Percentiles rank a stretch among this genome's conserved stretches.
Evolutionary conservation across 139 green algal genomes (phyloP).

Genomic region (Raphidocelis subcapitata): DNA sequence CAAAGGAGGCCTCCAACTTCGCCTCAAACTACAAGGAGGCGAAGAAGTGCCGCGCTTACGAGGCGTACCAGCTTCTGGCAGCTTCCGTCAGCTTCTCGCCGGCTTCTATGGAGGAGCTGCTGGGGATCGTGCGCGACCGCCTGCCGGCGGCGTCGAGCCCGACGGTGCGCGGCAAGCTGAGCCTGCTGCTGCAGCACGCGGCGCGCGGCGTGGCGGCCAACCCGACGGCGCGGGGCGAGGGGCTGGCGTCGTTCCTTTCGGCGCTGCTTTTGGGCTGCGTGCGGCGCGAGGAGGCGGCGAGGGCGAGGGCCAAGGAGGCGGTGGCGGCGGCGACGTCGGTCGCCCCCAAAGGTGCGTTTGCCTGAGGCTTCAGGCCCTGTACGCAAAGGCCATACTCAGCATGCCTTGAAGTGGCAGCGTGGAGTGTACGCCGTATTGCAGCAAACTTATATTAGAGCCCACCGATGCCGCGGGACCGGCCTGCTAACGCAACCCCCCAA

Average conservation of each 20-base stretch:
- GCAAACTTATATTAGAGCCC: no score
- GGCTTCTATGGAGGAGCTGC: conserved; percentile 14
- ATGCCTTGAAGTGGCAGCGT: no score
- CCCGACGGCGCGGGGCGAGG: conserved; percentile 48
- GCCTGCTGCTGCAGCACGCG: conserved; percentile 69
- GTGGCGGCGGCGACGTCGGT: conserved; percentile 10
- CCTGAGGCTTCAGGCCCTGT: not conserved
- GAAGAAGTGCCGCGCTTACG: conserved; percentile 65
- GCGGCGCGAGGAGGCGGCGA: conserved; percentile 36
- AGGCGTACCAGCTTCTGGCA: conserved; percentile 77
- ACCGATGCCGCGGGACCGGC: no score
- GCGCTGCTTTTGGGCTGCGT: conserved; percentile 44
- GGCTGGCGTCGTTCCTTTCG: conserved; percentile 62
- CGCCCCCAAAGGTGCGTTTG: not conserved
- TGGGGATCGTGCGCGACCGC: conserved; percentile 29
- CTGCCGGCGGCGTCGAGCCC: conserved; percentile 58
- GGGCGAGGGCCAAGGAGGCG: conserved; percentile 36
- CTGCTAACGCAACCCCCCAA: no score
- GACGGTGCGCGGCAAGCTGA: conserved; percentile 62
- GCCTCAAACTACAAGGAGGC: conserved; percentile 78
- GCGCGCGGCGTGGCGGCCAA: conserved; percentile 71
- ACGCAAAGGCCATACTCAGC: not conserved
- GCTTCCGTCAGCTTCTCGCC: conserved; percentile 54
- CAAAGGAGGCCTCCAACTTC: conserved; percentile 75
- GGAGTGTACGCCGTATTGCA: no score